These are phyloP conservation scores for Aphanomyces cochlioides DNA, from an alignment of 352 stramenopile species.

Conservation along the genomic window DNA sequence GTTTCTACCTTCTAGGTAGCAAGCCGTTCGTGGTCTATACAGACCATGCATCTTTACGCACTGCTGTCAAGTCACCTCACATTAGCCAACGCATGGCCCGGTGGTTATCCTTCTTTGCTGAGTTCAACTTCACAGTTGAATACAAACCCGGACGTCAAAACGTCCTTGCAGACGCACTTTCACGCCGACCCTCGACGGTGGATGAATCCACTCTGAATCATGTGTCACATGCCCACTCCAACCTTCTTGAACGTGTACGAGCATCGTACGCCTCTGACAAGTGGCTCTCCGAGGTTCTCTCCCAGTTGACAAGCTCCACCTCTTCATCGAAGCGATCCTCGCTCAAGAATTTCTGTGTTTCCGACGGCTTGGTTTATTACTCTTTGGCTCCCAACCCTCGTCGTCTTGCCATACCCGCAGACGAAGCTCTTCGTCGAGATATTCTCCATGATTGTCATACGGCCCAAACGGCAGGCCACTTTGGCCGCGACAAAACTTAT, in stretches of 20 bases:
- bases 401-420: not conserved
- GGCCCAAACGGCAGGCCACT: not conserved
- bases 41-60: not conserved
- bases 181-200: not conserved
- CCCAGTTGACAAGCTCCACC: not conserved
- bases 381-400: not conserved
- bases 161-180: not conserved
- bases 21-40: not conserved
- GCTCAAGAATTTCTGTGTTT: not conserved
- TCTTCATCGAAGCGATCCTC: not conserved
- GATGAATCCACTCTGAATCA: not conserved
- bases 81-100: not conserved
- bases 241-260: not conserved
- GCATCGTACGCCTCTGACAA: not conserved
- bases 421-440: not conserved
- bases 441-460: not conserved
- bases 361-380: not conserved
- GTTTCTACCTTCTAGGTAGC: not conserved
- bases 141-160: not conserved
- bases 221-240: not conserved
- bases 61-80: not conserved
- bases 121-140: slow-evolving; percentile 1
- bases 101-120: not conserved
- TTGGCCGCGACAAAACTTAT: not conserved
- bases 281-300: not conserved